Evolutionary conservation across 2,329 filamentous ascomycete species (phyloP).

Genomic region (Ceratocystis diversiconidia): DNA sequence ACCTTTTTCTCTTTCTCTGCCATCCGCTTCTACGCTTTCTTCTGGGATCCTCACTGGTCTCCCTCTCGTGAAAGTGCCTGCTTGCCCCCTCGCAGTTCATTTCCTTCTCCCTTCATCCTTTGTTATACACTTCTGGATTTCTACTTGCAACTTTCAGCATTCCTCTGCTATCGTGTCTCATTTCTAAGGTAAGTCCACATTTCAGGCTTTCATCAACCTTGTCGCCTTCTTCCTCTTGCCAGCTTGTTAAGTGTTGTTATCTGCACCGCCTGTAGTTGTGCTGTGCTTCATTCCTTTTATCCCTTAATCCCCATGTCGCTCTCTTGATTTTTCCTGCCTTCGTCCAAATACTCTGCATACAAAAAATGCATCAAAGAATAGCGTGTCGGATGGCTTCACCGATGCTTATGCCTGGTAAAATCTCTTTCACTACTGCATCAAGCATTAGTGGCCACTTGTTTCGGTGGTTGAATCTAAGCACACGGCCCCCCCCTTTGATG

Average conservation of each 20-base stretch:
- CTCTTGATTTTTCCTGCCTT: neutral
- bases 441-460: neutral
- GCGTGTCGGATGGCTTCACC: neutral
- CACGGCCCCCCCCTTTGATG: neutral
- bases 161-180: slow-evolving; percentile 1
- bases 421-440: neutral
- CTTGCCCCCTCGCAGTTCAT: slow-evolving; percentile 2
- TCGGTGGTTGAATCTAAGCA: neutral
- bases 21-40: neutral
- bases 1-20: neutral
- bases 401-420: neutral
- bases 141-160: neutral
- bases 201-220: neutral
- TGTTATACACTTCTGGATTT: neutral
- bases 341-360: neutral
- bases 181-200: neutral
- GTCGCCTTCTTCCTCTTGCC: neutral
- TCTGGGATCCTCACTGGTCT: neutral
- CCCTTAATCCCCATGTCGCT: neutral
- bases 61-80: neutral
- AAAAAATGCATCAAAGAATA: neutral
- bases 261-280: neutral
- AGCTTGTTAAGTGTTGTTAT: neutral
- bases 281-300: neutral
- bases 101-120: neutral